These are phyloP conservation scores for Leccinum pachyderme DNA, from an alignment of 1,284 basidiomycete genomes.

Conservation along the genomic window DNA sequence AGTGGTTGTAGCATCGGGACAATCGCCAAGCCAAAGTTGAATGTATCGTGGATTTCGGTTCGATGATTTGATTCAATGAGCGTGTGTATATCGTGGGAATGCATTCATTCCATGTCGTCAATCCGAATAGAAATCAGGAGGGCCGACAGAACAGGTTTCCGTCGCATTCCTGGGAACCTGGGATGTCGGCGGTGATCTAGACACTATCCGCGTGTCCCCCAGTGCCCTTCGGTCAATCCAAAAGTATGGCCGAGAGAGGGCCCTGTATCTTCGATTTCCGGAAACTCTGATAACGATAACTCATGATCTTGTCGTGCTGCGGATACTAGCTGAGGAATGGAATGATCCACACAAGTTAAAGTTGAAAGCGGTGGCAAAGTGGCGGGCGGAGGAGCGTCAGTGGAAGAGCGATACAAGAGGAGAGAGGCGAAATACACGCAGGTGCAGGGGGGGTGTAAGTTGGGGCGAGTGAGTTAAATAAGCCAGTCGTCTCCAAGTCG, in stretches of 20 bases:
- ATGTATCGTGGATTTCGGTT: neutral
- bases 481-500: neutral
- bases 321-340: neutral
- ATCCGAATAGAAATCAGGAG: neutral
- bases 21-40: neutral
- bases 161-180: neutral
- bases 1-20: neutral
- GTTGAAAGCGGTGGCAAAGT: neutral
- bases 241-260: neutral
- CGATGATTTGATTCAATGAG: neutral
- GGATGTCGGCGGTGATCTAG: neutral
- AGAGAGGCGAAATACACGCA: neutral
- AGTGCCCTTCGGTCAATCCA: neutral
- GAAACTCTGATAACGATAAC: neutral
- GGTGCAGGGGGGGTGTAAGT: neutral
- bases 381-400: neutral
- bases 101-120: neutral
- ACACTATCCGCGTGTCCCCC: neutral
- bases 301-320: neutral
- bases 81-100: neutral
- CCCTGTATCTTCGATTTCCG: neutral
- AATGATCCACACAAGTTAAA: neutral
- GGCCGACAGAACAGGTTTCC: neutral
- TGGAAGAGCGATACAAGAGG: neutral
- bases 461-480: neutral